phyloP scores from a whole-genome alignment of 2,329 filamentous ascomycete genomes.

The Sporothrix luriei region DNA sequence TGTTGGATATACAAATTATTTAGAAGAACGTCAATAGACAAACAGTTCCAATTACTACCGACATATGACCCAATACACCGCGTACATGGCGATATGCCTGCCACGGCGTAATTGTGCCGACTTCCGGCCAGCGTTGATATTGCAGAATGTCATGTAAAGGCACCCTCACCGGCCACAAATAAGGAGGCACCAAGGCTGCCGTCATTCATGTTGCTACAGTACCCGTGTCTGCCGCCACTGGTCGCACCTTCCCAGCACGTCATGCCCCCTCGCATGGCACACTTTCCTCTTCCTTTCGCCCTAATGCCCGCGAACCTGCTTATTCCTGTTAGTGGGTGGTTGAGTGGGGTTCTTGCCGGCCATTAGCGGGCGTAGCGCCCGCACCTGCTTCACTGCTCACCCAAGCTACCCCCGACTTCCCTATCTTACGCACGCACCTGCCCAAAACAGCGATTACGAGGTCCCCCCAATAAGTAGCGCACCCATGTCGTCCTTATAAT shows the following conservation, averaged over 20 bases:
- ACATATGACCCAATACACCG: background rate
- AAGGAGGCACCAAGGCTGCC: background rate
- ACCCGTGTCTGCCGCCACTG: background rate
- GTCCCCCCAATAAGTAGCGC: too few relatives aligned
- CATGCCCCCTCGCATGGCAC: slow-evolving; percentile 5
- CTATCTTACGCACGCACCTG: slow-evolving; percentile 22
- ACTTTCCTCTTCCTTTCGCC: background rate
- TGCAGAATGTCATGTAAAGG: too few relatives aligned
- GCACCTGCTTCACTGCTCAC: background rate
- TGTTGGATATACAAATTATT: too few relatives aligned
- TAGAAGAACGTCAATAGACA: too few relatives aligned
- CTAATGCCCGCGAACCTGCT: slow-evolving; percentile 5
- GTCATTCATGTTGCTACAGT: background rate
- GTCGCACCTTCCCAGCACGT: slow-evolving; percentile 17
- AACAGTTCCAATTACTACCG: background rate
- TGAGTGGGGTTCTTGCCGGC: background rate
- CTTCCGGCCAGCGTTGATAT: background rate
- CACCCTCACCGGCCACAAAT: too few relatives aligned
- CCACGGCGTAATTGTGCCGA: background rate
- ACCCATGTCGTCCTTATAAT: too few relatives aligned
- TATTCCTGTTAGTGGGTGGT: slow-evolving; percentile 5
- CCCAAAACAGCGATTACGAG: too few relatives aligned
- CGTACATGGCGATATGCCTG: background rate
- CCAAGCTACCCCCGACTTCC: background rate
- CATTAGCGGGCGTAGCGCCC: background rate